Conservation (phyloP, 2,329 filamentous ascomycete genomes). For the Immersiporthe knoxdaviesiana region DNA sequence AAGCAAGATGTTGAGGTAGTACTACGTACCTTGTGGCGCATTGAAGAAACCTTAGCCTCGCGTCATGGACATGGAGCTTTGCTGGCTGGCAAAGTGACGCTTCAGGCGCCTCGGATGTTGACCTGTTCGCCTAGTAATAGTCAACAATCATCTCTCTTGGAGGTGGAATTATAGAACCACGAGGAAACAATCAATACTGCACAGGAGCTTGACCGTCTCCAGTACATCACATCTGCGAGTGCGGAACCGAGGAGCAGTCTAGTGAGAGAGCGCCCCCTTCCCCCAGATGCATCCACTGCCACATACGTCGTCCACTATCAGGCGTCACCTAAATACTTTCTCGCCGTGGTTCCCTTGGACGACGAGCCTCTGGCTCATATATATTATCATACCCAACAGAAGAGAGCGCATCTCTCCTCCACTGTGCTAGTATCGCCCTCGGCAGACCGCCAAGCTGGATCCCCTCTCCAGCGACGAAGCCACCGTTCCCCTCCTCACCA, state of each 20-base stretch:
- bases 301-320: neutral
- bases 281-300: neutral
- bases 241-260: neutral
- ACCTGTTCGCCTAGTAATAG: too few species aligned
- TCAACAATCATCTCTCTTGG: neutral
- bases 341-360: neutral
- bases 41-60: neutral
- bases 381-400: neutral
- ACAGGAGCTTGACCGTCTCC: neutral
- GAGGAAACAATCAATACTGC: neutral
- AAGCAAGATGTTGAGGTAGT: neutral
- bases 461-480: slow-evolving; percentile 22
- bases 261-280: too few species aligned
- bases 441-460: slow-evolving; percentile 18
- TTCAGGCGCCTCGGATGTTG: neutral
- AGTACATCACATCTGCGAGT: neutral
- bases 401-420: neutral
- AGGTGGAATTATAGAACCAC: neutral
- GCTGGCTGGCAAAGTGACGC: slow-evolving; percentile 6
- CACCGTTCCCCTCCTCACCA: slow-evolving; percentile 22
- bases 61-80: slow-evolving; percentile 14
- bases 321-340: neutral
- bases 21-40: neutral
- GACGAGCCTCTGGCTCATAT: neutral
- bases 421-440: too few species aligned